A percentile compares a stretch with the other conserved stretches of the same genome.
These are phyloP conservation scores for Lolium rigidum DNA, from an alignment of 176 grass and related monocot species.

Conservation along the genomic window DNA sequence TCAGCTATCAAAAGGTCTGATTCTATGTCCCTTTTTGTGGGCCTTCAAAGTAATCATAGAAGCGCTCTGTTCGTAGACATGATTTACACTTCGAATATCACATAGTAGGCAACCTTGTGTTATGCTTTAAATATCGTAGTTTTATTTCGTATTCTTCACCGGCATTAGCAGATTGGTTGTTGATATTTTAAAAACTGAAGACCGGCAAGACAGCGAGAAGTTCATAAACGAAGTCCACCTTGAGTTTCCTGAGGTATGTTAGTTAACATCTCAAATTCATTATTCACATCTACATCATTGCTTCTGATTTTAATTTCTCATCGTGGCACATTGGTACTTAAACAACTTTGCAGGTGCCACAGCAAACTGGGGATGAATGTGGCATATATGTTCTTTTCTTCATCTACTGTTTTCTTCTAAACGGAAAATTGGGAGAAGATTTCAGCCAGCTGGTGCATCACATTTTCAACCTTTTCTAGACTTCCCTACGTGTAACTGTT, in stretches of 20 bases:
- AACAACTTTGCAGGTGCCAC: constrained; percentile 72
- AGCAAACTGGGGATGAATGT: constrained; percentile 84
- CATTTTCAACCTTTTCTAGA: constrained; percentile 23
- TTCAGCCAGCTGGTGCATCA: constrained; percentile 61
- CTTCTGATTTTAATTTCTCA: neutral
- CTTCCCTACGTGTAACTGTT: constrained; percentile 11
- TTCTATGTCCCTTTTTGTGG: neutral
- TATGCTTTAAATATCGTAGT: neutral
- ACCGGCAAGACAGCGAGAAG: constrained; percentile 56
- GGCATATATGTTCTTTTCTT: constrained; percentile 94
- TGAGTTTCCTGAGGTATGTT: constrained; percentile 72
- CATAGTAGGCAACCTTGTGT: neutral
- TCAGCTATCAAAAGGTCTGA: constrained; percentile 66
- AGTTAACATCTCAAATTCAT: constrained; percentile 2
- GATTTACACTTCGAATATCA: constrained; percentile 6
- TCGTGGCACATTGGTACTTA: neutral
- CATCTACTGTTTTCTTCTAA: constrained; percentile 70
- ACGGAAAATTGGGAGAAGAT: constrained; percentile 54
- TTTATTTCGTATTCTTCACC: neutral
- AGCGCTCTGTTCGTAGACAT: neutral
- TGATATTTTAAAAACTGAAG: constrained; percentile 85
- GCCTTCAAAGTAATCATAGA: neutral
- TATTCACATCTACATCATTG: neutral
- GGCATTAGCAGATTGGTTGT: constrained; percentile 59
- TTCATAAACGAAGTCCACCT: constrained; percentile 73